Evolutionary conservation across 2,329 filamentous ascomycete species (phyloP), one percentile per base, ranked within the genome.

Genomic region (Aspergillus tanneri): DNA sequence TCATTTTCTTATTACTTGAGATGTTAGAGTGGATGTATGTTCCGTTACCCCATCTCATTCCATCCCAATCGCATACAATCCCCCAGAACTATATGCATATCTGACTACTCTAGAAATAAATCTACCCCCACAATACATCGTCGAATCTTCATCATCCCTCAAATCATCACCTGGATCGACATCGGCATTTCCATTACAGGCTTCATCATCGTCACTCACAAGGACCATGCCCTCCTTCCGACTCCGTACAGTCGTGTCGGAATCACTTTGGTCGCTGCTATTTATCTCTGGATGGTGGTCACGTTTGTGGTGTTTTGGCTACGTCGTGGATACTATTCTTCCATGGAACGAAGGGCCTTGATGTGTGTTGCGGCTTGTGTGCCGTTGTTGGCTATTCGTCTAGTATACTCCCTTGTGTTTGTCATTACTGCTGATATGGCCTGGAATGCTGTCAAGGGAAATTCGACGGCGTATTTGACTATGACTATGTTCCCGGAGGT

Each of bases 131-230:
- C 51, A 11, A 41, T 34, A 9, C 21, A 22, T 10, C 46, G 43
- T 18, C 38, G 36, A 8, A 36, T 50, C 7, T 52, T 53, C 40
- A 32, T 46, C 22, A 43, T 53, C n/a, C 50, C 54, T 21, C 52
- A 53, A 5, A 28, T 53, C 14, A 41, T 57, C 21, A 55, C 54
- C 22, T 57, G 52, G 47, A 50, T 55, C 6, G 51, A 56, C 25
- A 54, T 56, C 25, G 46, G 43, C 18, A 50, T 56, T 6, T 56
- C 51, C 14, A 56, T 56, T 19, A 51, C 27, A 7, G 54, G 54
- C 21, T 56, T 52, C 46, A 44, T 54, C 5, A 45, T 42, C 21
- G 46, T 56, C 16, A 54, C 46, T 32, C 43, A 56, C 14, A 47
- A 46, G 9, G 48, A 49, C n/a, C 37, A 54, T 36, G 38, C 41